phyloP scores from a whole-genome alignment of 768 basidiomycete genomes.

The Rhodotorula diobovata region DNA sequence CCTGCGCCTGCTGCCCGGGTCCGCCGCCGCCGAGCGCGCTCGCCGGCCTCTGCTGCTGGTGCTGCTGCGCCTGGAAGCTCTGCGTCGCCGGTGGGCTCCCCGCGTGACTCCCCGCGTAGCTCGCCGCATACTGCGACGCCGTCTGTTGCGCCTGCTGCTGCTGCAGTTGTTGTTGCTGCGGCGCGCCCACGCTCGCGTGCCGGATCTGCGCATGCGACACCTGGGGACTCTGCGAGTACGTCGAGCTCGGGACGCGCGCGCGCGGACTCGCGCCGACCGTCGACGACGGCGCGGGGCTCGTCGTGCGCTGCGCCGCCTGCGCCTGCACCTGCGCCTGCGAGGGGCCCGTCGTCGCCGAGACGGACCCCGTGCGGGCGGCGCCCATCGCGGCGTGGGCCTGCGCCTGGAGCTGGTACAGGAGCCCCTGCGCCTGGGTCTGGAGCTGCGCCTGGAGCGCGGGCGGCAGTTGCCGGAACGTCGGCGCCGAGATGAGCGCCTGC shows the following conservation, averaged over 20 bases:
- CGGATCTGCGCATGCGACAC: slow-evolving; percentile 12
- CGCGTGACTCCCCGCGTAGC: slow-evolving; percentile 16
- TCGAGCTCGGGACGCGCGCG: neutral
- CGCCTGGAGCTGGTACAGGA: slow-evolving; percentile 27
- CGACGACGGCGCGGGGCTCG: neutral
- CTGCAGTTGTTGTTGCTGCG: too few relatives aligned
- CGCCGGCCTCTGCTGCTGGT: neutral
- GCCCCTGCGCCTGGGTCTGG: slow-evolving; percentile 18
- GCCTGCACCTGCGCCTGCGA: neutral
- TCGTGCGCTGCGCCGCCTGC: neutral
- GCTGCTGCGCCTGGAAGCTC: too few relatives aligned
- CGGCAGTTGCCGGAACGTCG: slow-evolving; percentile 20
- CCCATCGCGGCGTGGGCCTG: slow-evolving; percentile 9
- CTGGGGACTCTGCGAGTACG: slow-evolving; percentile 24
- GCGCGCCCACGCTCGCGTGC: slow-evolving; percentile 1
- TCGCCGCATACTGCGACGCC: neutral
- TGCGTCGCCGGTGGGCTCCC: slow-evolving; percentile 22
- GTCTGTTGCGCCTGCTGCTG: neutral
- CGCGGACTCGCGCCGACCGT: neutral
- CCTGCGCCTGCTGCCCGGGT: neutral
- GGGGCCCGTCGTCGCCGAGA: neutral
- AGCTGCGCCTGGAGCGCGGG: slow-evolving; percentile 23
- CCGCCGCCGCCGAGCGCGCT: neutral
- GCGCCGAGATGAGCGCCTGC: slow-evolving; percentile 21
- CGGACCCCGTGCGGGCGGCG: neutral